These are phyloP conservation scores for Mucor racemosus DNA, from an alignment of 371 early-diverging fungal genomes.

Conservation along the genomic window DNA sequence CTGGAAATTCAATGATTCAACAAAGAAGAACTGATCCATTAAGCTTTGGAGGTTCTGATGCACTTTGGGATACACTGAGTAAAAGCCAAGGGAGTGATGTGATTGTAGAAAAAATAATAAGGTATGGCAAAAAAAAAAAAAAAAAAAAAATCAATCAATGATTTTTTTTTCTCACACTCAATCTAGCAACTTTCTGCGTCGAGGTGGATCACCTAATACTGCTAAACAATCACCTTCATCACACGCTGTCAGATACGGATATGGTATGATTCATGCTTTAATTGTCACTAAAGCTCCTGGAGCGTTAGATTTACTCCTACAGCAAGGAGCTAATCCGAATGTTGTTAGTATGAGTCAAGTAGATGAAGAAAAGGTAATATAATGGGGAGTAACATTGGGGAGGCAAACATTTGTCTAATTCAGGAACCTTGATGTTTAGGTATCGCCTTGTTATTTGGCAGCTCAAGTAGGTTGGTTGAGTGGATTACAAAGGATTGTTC, in stretches of 20 bases:
- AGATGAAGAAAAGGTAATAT: conserved; percentile 46
- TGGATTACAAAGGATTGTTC: conserved; percentile 44
- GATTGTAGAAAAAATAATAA: conserved; percentile 49
- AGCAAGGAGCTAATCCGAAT: conserved; percentile 54
- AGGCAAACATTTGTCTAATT: not conserved
- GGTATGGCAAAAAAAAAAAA: conserved; percentile 18
- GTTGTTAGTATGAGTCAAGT: conserved; percentile 36
- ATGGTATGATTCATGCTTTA: conserved; percentile 53
- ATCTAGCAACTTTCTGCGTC: conserved; percentile 43
- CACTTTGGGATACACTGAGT: conserved; percentile 48
- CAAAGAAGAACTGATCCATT: conserved; percentile 46
- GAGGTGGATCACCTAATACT: conserved; percentile 56
- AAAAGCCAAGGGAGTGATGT: conserved; percentile 44
- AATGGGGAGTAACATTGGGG: not conserved
- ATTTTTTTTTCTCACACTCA: not conserved
- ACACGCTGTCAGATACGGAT: conserved; percentile 45
- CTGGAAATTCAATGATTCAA: conserved; percentile 32
- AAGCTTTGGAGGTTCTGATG: conserved; percentile 52
- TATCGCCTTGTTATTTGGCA: conserved; percentile 52
- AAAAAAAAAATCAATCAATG: too few species aligned
- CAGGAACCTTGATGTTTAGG: conserved; percentile 14
- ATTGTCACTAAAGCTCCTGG: conserved; percentile 43
- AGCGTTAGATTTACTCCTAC: conserved; percentile 40
- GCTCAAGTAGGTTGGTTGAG: conserved; percentile 47
- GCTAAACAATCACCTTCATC: conserved; percentile 43